phyloP scores from a whole-genome alignment of 495 filamentous ascomycete genomes.

The Apiosordaria backusii region DNA sequence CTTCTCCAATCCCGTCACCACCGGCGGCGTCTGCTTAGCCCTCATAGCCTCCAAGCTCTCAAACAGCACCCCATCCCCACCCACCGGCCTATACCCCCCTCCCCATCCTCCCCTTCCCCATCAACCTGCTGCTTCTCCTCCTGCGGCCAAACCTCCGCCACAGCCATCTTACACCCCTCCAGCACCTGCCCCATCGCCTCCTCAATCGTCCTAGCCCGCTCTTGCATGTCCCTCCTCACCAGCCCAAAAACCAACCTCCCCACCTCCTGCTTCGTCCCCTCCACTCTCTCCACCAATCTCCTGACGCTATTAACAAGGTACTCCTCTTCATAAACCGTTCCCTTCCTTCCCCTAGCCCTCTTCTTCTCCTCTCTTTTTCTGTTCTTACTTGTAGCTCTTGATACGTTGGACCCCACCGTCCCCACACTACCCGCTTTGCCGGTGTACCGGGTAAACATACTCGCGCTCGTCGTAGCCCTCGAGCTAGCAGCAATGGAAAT shows the following conservation, averaged over 20 bases:
- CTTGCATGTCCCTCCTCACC: constrained; percentile 76
- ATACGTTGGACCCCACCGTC: constrained; percentile 62
- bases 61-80: constrained; percentile 50
- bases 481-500: constrained; percentile 85
- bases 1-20: constrained; percentile 46
- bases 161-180: constrained; percentile 58
- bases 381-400: constrained; percentile 77
- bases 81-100: constrained; percentile 38
- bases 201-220: constrained; percentile 77
- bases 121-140: constrained; percentile 22
- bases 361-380: constrained; percentile 87
- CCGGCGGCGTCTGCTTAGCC: constrained; percentile 44
- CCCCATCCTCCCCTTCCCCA: constrained; percentile 26
- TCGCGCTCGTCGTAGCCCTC: constrained; percentile 68
- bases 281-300: constrained; percentile 82
- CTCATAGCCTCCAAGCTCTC: constrained; percentile 48
- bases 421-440: constrained; percentile 57
- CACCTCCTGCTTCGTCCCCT: constrained; percentile 62
- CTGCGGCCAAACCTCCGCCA: constrained; percentile 65
- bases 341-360: constrained; percentile 88
- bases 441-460: constrained; percentile 90
- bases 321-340: constrained; percentile 95
- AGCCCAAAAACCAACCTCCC: constrained; percentile 69
- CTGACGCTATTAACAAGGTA: constrained; percentile 85
- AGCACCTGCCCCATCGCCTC: constrained; percentile 66